Percentiles rank a stretch among this genome's conserved stretches.
These are phyloP conservation scores for Myxozyma monticola DNA, from an alignment of 805 yeast species.

Conservation along the genomic window DNA sequence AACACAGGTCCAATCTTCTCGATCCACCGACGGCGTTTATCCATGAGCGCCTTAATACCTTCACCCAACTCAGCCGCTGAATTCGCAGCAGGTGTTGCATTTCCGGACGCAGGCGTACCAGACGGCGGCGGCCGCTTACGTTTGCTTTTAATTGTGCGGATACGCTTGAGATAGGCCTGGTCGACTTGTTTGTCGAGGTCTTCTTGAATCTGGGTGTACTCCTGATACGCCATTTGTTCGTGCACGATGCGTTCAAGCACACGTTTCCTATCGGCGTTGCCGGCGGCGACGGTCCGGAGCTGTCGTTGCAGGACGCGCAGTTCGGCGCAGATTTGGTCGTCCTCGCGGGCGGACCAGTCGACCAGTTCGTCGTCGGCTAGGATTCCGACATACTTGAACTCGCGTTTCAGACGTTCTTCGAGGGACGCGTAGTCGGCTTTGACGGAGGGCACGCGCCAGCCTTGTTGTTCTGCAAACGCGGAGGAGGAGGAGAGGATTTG, in stretches of 20 bases:
- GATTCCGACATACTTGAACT: conserved; percentile 85
- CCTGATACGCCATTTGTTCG: conserved; percentile 93
- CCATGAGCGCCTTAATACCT: conserved; percentile 78
- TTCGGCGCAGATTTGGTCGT: conserved; percentile 90
- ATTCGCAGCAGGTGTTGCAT: conserved; percentile 25
- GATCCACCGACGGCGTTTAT: conserved; percentile 87
- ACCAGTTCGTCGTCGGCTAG: conserved; percentile 54
- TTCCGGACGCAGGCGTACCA: conserved; percentile 4
- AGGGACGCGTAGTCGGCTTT: conserved; percentile 71
- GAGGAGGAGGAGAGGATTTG: conserved; percentile 31
- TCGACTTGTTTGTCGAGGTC: conserved; percentile 96
- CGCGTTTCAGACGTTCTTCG: conserved; percentile 86
- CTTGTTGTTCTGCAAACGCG: conserved; percentile 36
- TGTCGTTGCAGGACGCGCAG: conserved; percentile 70
- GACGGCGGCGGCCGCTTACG: conserved; percentile 46
- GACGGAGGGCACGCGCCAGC: conserved; percentile 49
- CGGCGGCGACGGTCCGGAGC: conserved; percentile 57
- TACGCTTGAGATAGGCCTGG: conserved; percentile 82
- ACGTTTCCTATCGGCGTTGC: conserved; percentile 68
- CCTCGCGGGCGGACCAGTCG: conserved; percentile 62
- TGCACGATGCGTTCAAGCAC: conserved; percentile 70
- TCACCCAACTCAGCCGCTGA: conserved; percentile 50
- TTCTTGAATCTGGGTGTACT: conserved; percentile 82
- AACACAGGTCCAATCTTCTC: conserved; percentile 86
- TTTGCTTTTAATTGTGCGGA: conserved; percentile 68